phyloP scores from a whole-genome alignment of 768 basidiomycete species.

The Strobilomyces dryophilus region DNA sequence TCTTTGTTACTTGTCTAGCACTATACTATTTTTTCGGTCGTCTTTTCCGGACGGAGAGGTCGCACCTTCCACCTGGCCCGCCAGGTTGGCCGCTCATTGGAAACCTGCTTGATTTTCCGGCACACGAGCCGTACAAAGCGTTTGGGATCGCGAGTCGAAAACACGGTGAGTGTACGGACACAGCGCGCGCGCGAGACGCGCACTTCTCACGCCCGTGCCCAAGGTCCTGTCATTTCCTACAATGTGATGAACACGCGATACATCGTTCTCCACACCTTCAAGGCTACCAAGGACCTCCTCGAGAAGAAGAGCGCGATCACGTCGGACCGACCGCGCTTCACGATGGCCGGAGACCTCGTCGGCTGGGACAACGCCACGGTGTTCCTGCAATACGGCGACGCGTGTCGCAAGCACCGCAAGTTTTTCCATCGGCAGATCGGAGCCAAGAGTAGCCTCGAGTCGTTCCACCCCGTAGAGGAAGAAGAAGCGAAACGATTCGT shows the following conservation, averaged over 20 bases:
- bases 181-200: too few species aligned
- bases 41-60: neutral
- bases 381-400: slow-evolving; percentile 9
- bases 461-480: slow-evolving; percentile 5
- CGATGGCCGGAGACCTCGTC: slow-evolving; percentile 20
- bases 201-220: neutral
- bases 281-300: slow-evolving; percentile 22
- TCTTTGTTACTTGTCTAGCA: slow-evolving; percentile 12
- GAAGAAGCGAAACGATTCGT: slow-evolving; percentile 4
- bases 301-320: slow-evolving; percentile 6
- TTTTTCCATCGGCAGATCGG: slow-evolving; percentile 8
- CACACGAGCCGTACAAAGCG: slow-evolving; percentile 45
- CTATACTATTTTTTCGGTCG: neutral
- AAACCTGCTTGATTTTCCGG: slow-evolving; percentile 55
- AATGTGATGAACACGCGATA: slow-evolving; percentile 39
- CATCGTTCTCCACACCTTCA: slow-evolving; percentile 44
- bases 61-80: slow-evolving; percentile 6
- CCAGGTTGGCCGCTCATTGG: slow-evolving; percentile 39
- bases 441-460: neutral
- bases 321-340: slow-evolving; percentile 7
- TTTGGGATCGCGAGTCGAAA: slow-evolving; percentile 38
- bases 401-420: slow-evolving; percentile 5
- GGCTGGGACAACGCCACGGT: slow-evolving; percentile 5
- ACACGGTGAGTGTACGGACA: slow-evolving; percentile 37
- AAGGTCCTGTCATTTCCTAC: neutral